phyloP scores from a whole-genome alignment of 164 flowering plant species.

The Umbellularia californica region DNA sequence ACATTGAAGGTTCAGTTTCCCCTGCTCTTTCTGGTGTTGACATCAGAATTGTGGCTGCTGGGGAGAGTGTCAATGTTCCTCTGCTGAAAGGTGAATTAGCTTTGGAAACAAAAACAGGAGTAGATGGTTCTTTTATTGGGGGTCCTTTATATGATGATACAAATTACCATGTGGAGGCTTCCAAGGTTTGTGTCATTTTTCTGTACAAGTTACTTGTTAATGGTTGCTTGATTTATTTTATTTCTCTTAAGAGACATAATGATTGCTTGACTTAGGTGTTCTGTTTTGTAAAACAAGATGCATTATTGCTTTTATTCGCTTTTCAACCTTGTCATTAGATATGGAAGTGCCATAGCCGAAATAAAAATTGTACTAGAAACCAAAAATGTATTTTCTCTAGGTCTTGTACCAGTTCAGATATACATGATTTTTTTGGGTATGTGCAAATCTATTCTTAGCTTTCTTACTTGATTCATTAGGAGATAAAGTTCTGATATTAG shows the following conservation, averaged over 20 bases:
- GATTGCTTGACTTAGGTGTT: neutral
- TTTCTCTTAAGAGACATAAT: neutral
- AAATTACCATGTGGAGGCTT: conserved; percentile 62
- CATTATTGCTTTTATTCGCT: neutral
- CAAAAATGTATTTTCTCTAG: neutral
- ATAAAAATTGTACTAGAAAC: neutral
- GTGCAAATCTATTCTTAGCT: neutral
- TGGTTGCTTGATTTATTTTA: neutral
- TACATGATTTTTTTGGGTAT: neutral
- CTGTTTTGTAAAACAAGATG: neutral
- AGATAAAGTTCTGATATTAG: neutral
- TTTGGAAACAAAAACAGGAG: conserved; percentile 63
- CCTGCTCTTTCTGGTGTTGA: conserved; percentile 80
- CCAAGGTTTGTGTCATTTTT: conserved; percentile 52
- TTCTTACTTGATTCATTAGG: neutral
- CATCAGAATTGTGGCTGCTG: conserved; percentile 57
- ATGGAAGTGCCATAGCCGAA: neutral
- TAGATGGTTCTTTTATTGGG: conserved; percentile 64
- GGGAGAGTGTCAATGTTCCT: conserved; percentile 48
- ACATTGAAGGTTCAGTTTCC: conserved; percentile 86
- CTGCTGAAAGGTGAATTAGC: conserved; percentile 66
- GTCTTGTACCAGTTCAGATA: neutral
- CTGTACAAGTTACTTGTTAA: neutral
- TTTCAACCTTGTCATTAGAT: neutral
- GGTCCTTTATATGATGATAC: conserved; percentile 94